Evolutionary conservation across 495 filamentous ascomycete species (phyloP).

Genomic region (Xylaria acuta): DNA sequence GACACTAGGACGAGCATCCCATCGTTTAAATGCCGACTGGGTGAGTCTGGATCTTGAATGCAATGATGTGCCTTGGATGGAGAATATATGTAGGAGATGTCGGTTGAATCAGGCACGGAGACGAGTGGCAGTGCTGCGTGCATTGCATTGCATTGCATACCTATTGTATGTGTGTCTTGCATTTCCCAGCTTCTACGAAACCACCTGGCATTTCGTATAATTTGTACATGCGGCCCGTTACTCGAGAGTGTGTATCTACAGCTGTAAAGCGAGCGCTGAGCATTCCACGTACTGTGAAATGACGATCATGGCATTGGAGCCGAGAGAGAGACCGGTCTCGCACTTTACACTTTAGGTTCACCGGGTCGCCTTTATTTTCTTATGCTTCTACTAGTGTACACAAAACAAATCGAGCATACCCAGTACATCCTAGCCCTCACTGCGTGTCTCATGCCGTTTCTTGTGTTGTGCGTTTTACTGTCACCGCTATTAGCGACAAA

Average conservation of each 20-base stretch:
- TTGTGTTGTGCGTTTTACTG: neutral
- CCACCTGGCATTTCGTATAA: neutral
- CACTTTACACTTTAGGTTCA: neutral
- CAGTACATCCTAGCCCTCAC: neutral
- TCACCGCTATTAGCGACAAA: conserved; percentile 8
- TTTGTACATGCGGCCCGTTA: neutral
- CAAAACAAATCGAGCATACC: neutral
- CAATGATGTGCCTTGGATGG: neutral
- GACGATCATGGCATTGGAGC: neutral
- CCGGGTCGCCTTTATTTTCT: neutral
- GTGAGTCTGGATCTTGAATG: neutral
- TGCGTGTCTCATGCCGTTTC: conserved; percentile 11
- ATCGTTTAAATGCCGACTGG: neutral
- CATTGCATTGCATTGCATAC: neutral
- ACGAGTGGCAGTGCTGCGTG: neutral
- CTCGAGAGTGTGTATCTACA: neutral
- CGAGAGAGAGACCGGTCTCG: neutral
- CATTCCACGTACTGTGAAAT: neutral
- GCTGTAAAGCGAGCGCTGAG: neutral
- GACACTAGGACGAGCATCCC: neutral
- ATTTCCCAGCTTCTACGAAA: neutral
- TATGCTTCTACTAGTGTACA: neutral
- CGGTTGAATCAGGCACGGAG: neutral
- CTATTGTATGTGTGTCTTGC: neutral
- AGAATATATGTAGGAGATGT: neutral